Evolutionary conservation across 495 filamentous ascomycete species (phyloP).

Genomic region (Penicillium crystallinum): DNA sequence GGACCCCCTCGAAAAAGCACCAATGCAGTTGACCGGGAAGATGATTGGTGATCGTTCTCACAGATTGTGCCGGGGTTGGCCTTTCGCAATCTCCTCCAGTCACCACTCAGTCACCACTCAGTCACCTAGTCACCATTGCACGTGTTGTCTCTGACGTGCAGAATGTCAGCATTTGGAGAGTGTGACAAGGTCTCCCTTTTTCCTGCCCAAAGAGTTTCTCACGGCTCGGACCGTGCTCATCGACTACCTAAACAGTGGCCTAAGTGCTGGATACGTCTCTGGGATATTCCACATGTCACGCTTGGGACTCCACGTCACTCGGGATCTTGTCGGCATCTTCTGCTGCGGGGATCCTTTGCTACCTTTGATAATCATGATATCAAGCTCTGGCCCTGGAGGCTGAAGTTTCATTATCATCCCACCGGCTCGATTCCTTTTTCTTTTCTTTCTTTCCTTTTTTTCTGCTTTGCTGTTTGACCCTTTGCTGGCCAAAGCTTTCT

Average conservation of each 20-base stretch:
- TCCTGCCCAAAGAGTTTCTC: constrained; percentile 15
- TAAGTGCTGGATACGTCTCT: neutral
- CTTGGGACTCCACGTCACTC: constrained; percentile 5
- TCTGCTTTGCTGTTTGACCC: constrained; percentile 9
- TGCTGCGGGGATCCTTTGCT: neutral
- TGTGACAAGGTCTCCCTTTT: constrained; percentile 18
- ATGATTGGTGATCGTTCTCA: constrained; percentile 2
- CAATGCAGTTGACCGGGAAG: constrained; percentile 3
- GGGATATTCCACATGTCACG: neutral
- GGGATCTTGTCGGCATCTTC: neutral
- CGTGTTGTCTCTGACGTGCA: constrained; percentile 14
- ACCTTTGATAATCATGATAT: constrained; percentile 16
- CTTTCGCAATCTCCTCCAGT: neutral
- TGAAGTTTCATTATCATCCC: constrained; percentile 21
- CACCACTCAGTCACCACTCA: neutral
- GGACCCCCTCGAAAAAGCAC: neutral
- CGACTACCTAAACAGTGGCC: neutral
- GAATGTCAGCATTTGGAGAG: neutral
- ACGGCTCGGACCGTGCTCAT: constrained; percentile 25
- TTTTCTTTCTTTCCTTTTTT: constrained; percentile 13
- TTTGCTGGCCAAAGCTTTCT: constrained; percentile 10
- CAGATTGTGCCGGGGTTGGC: neutral
- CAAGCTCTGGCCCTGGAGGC: constrained; percentile 11
- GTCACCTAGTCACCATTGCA: constrained; percentile 7
- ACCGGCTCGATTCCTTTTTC: constrained; percentile 17